Evolutionary conservation across 192 early-diverging fungal species (phyloP).

Genomic region (Backusella parvicylindrica): DNA sequence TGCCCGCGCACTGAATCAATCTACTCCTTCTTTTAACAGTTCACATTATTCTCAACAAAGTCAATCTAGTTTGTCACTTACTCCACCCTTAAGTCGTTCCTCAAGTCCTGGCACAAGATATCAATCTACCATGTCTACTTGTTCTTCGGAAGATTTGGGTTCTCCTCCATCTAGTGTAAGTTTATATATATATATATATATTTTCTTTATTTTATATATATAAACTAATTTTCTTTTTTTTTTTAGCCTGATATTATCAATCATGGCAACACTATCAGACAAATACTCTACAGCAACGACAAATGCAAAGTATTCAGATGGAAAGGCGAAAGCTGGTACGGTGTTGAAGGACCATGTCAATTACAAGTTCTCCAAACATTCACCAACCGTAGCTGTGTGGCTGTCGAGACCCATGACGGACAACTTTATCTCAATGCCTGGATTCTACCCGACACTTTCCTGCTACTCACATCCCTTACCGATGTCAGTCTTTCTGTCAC

Average conservation of each 20-base stretch:
- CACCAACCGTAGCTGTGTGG: conserved; percentile 42
- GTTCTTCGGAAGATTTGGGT: conserved; percentile 10
- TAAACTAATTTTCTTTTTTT: background rate
- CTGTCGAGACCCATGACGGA: conserved; percentile 34
- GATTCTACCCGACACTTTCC: conserved; percentile 43
- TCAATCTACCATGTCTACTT: background rate
- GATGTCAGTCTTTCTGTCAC: conserved; percentile 43
- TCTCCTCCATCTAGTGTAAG: conserved; percentile 33
- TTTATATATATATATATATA: too few species aligned
- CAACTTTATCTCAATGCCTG: conserved; percentile 55
- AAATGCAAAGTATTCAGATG: conserved; percentile 50
- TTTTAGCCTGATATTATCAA: conserved; percentile 9
- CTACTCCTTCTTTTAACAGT: conserved; percentile 5
- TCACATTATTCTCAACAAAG: background rate
- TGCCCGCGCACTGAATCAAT: background rate
- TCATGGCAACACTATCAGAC: conserved; percentile 28
- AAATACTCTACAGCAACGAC: conserved; percentile 32
- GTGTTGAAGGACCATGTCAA: conserved; percentile 43
- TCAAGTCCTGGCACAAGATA: conserved; percentile 6
- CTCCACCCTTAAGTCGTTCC: background rate
- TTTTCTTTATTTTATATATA: too few species aligned
- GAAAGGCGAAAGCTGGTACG: conserved; percentile 49
- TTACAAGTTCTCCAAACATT: conserved; percentile 48
- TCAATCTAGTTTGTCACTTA: background rate
- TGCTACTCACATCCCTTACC: conserved; percentile 37